phyloP scores from a whole-genome alignment of 129 eudicot species.

The Smallanthus sonchifolius region DNA sequence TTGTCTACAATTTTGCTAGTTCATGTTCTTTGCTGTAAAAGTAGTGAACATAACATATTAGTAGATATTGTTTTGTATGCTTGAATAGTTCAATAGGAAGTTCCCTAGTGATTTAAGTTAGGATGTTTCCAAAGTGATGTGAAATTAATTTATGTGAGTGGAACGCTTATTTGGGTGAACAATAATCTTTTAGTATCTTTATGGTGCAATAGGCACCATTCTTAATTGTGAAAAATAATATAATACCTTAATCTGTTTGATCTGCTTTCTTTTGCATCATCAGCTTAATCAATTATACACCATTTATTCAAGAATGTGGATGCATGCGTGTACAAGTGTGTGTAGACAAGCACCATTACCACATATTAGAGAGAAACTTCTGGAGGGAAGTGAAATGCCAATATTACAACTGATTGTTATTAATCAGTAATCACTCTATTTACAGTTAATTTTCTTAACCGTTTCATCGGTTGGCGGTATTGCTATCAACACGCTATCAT shows the following conservation, averaged over 20 bases:
- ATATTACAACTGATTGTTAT: constrained; percentile 9
- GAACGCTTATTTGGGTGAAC: no score
- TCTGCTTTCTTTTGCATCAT: not conserved
- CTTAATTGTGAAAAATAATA: not conserved
- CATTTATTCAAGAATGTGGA: not conserved
- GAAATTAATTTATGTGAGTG: no score
- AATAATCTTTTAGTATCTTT: no score
- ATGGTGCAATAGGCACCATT: not conserved
- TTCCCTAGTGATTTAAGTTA: no score
- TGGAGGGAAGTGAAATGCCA: constrained; percentile 5
- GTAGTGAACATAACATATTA: no score
- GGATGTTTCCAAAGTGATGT: no score
- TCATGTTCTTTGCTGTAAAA: no score
- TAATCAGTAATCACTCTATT: not conserved
- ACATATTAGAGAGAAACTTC: constrained; percentile 10
- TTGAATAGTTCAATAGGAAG: no score
- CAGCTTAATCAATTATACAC: not conserved
- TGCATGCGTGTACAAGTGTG: not conserved
- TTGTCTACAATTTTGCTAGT: no score
- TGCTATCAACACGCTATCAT: constrained; percentile 12
- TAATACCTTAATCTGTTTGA: not conserved
- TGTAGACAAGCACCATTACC: not conserved
- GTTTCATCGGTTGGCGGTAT: constrained; percentile 22
- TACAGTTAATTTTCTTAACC: constrained; percentile 1
- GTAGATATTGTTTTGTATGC: no score